Percentiles rank a stretch among this genome's conserved stretches.
phyloP scores from a whole-genome alignment of 768 basidiomycete species.

The Xerocomus spinulosus region DNA sequence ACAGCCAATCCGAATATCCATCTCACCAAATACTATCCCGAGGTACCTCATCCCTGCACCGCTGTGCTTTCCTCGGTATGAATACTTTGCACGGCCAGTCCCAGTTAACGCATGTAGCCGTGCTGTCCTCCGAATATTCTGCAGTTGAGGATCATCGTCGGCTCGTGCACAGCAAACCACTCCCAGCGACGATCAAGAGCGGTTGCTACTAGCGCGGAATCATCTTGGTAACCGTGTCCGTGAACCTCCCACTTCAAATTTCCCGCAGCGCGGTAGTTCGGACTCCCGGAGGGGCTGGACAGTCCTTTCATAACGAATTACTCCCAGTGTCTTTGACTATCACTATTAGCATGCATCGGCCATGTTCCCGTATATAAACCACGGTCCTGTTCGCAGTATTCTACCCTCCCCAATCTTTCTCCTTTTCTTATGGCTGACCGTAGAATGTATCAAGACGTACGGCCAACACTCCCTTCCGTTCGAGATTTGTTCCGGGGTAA shows the following conservation, averaged over 20 bases:
- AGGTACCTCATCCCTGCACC: slow-evolving; percentile 6
- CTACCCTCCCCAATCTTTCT: slow-evolving; percentile 7
- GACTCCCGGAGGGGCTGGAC: slow-evolving; percentile 23
- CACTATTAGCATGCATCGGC: slow-evolving; percentile 23
- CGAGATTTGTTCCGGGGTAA: slow-evolving; percentile 64
- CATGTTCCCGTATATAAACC: slow-evolving; percentile 26
- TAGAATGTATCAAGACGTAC: slow-evolving; percentile 22
- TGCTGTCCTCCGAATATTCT: slow-evolving; percentile 11
- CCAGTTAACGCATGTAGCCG: slow-evolving; percentile 11
- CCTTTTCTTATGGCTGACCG: slow-evolving; percentile 29
- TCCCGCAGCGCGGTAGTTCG: slow-evolving; percentile 19
- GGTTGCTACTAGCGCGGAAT: slow-evolving; percentile 26
- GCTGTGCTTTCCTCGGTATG: slow-evolving; percentile 18
- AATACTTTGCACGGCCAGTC: slow-evolving; percentile 12
- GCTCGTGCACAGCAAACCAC: slow-evolving; percentile 29
- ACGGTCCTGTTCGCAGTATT: neutral
- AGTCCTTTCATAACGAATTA: slow-evolving; percentile 24
- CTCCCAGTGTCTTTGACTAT: slow-evolving; percentile 15
- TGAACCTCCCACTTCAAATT: slow-evolving; percentile 17
- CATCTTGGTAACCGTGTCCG: slow-evolving; percentile 28
- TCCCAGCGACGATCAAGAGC: slow-evolving; percentile 31
- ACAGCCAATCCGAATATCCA: slow-evolving; percentile 18
- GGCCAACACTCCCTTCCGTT: slow-evolving; percentile 68
- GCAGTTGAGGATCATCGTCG: slow-evolving; percentile 27
- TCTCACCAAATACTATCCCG: slow-evolving; percentile 4